phyloP scores from a whole-genome alignment of 2,329 filamentous ascomycete species.

The Zymoseptoria brevis region DNA sequence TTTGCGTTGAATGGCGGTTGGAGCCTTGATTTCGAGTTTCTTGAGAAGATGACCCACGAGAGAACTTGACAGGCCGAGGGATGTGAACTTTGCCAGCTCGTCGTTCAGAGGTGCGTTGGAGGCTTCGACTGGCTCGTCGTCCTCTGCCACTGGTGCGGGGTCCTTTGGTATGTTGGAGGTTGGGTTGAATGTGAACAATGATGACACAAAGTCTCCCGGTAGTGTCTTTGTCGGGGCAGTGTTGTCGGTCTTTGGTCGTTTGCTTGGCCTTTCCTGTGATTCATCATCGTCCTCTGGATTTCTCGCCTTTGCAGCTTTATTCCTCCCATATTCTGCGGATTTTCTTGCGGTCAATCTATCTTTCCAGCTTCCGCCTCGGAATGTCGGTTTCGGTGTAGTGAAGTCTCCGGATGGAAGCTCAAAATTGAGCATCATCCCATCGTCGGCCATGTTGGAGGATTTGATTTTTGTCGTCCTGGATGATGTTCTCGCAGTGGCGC shows the following conservation, averaged over 20 bases:
- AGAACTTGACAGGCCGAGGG: slow-evolving; percentile 70
- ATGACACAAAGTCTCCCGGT: slow-evolving; percentile 60
- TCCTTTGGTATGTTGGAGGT: slow-evolving; percentile 51
- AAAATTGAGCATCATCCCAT: slow-evolving; percentile 93
- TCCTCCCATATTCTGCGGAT: slow-evolving; percentile 48
- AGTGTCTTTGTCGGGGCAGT: slow-evolving; percentile 8
- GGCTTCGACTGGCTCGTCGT: slow-evolving; percentile 54
- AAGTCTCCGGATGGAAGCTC: slow-evolving; percentile 60
- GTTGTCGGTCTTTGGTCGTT: slow-evolving; percentile 14
- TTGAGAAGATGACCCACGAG: slow-evolving; percentile 74
- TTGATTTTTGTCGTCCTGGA: not conserved
- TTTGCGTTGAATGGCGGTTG: slow-evolving; percentile 89
- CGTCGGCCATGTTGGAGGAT: slow-evolving; percentile 64
- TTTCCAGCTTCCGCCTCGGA: slow-evolving; percentile 90
- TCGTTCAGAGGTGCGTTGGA: slow-evolving; percentile 86
- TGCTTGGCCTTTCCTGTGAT: slow-evolving; percentile 8
- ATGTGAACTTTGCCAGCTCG: slow-evolving; percentile 78
- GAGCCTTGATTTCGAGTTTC: slow-evolving; percentile 82
- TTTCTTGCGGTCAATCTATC: slow-evolving; percentile 77
- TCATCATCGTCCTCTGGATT: not conserved
- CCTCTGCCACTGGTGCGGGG: slow-evolving; percentile 31
- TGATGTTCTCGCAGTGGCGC: not conserved
- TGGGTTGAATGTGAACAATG: slow-evolving; percentile 87
- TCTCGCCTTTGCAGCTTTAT: slow-evolving; percentile 29
- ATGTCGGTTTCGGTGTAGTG: slow-evolving; percentile 54